Percentiles rank a stretch among this genome's conserved stretches.
Conservation (phyloP, 495 filamentous ascomycete genomes). For the Saxophila tyrrhenica region DNA sequence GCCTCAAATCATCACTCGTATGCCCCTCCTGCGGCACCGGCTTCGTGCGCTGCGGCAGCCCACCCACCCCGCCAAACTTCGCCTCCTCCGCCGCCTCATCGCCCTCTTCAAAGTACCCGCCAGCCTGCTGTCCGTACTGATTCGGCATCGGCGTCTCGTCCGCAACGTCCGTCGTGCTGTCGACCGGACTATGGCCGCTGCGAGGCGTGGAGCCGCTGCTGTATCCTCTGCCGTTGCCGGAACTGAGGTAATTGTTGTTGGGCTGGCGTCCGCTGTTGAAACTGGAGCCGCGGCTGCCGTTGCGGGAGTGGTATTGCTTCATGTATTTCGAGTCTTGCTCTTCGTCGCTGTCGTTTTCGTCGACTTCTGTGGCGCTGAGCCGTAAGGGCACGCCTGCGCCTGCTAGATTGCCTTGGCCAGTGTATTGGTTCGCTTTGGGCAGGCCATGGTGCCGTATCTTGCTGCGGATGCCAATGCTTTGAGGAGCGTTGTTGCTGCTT, state of each 20-base stretch:
- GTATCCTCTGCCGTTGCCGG: constrained; percentile 34
- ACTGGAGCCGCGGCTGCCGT: constrained; percentile 43
- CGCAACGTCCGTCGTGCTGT: constrained; percentile 39
- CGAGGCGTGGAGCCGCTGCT: constrained; percentile 60
- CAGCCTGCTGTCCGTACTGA: constrained; percentile 26
- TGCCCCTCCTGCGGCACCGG: constrained; percentile 44
- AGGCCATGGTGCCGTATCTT: constrained; percentile 76
- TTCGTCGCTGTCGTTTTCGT: constrained; percentile 71
- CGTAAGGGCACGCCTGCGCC: constrained; percentile 72
- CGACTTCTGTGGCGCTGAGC: constrained; percentile 86
- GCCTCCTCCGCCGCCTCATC: constrained; percentile 45
- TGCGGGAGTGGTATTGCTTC: constrained; percentile 35
- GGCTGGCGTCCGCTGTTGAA: constrained; percentile 73
- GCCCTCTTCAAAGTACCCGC: constrained; percentile 30
- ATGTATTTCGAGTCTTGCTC: constrained; percentile 41
- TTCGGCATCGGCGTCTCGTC: constrained; percentile 43
- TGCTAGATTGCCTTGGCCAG: constrained; percentile 52
- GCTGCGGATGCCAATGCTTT: constrained; percentile 37
- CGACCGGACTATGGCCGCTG: constrained; percentile 29
- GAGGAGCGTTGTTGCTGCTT: constrained; percentile 21
- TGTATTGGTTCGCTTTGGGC: constrained; percentile 59
- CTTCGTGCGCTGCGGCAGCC: constrained; percentile 33
- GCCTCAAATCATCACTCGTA: constrained; percentile 61
- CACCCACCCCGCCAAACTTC: constrained; percentile 43
- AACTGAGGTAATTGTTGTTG: constrained; percentile 36